Evolutionary conservation across 2,329 filamentous ascomycete species (phyloP).

Genomic region (Microthyrium microscopicum): DNA sequence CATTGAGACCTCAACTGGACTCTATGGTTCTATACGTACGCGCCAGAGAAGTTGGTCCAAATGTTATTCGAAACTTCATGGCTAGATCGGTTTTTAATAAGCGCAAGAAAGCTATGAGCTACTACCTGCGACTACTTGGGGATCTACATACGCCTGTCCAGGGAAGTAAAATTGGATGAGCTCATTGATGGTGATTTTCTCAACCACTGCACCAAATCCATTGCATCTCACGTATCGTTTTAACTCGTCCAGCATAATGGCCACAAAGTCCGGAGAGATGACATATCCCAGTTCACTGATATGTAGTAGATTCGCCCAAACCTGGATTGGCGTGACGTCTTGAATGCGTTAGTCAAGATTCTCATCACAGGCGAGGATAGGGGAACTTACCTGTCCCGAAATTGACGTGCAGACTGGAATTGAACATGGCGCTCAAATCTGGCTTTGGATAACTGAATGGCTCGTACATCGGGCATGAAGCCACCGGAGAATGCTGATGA

Average conservation of each 20-base stretch:
- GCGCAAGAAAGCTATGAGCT: too few relatives aligned
- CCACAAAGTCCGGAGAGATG: neutral
- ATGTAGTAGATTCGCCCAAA: conserved; percentile 4
- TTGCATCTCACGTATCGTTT: neutral
- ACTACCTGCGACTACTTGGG: too few relatives aligned
- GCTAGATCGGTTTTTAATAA: too few relatives aligned
- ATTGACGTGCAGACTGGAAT: conserved; percentile 2
- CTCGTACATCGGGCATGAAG: neutral
- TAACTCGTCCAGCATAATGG: neutral
- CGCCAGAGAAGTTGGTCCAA: too few relatives aligned
- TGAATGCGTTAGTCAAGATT: too few relatives aligned
- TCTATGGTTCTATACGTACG: too few relatives aligned
- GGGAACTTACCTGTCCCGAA: too few relatives aligned
- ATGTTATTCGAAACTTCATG: too few relatives aligned
- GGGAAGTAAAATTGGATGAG: conserved; percentile 3
- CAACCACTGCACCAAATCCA: conserved; percentile 2
- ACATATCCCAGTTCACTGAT: conserved; percentile 1
- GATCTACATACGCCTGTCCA: neutral
- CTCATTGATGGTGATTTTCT: neutral
- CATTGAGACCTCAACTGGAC: too few relatives aligned
- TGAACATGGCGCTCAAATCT: conserved; percentile 2
- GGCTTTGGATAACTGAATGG: neutral
- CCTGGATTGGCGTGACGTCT: conserved; percentile 5
- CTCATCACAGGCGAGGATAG: too few relatives aligned
- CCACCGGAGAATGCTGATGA: too few relatives aligned